These are phyloP conservation scores for Mycena epipterygia DNA, from an alignment of 768 basidiomycete species.

Conservation along the genomic window DNA sequence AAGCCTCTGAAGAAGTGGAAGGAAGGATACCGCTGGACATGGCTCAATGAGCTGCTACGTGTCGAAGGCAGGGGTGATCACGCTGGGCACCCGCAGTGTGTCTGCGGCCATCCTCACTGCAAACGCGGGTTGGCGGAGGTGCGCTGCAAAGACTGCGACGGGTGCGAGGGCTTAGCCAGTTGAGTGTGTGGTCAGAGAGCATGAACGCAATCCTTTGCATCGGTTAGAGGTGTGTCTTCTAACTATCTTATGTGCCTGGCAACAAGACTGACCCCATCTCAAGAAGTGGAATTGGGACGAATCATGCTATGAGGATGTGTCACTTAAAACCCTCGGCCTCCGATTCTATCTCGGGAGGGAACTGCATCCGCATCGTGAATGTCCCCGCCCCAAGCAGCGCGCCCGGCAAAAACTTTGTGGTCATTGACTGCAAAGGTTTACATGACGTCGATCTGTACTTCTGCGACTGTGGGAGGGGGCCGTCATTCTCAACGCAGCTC, in stretches of 20 bases:
- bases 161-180: slow-evolving; percentile 9
- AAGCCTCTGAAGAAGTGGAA: slow-evolving; percentile 5
- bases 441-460: slow-evolving; percentile 14
- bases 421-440: slow-evolving; percentile 8
- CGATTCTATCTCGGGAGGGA: not conserved
- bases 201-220: slow-evolving; percentile 33
- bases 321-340: not conserved
- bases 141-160: slow-evolving; percentile 34
- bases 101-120: slow-evolving; percentile 5
- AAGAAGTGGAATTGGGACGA: not conserved
- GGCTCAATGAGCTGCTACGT: slow-evolving; percentile 6
- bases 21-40: not conserved
- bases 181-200: slow-evolving; percentile 25
- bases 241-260: not conserved
- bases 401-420: not conserved
- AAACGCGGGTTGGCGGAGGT: not conserved
- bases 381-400: not conserved
- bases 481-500: not conserved
- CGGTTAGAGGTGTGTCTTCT: slow-evolving; percentile 25
- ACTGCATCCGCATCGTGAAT: not conserved
- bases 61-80: slow-evolving; percentile 11
- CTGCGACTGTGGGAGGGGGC: slow-evolving; percentile 13
- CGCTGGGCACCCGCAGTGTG: not conserved
- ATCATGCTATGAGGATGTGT: not conserved
- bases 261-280: not conserved